Percentiles rank a stretch among this genome's conserved stretches.
These are phyloP conservation scores for Linnemannia elongata DNA, from an alignment of 192 early-diverging fungal genomes.

Conservation along the genomic window DNA sequence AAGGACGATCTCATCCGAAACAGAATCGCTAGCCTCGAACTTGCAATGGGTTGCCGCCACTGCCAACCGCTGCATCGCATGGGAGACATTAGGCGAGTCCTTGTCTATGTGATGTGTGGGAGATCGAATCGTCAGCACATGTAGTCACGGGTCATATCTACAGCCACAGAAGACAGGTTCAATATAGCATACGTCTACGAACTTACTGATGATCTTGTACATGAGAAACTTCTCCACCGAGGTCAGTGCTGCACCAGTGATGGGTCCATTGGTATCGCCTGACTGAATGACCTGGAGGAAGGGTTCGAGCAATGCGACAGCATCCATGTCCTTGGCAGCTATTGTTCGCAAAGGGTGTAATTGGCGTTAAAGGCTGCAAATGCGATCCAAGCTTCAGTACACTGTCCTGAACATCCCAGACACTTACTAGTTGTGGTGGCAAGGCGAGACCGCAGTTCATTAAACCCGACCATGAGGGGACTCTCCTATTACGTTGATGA, in stretches of 20 bases:
- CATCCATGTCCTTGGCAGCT: conserved; percentile 76
- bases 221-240: conserved; percentile 92
- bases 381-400: not conserved
- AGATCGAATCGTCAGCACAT: not conserved
- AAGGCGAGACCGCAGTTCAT: conserved; percentile 70
- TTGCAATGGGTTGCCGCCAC: conserved; percentile 94
- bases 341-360: not conserved
- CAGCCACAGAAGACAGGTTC: conserved; percentile 15
- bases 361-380: not conserved
- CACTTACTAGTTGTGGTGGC: conserved; percentile 63
- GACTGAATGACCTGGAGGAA: conserved; percentile 94
- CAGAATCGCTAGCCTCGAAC: conserved; percentile 94
- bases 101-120: conserved; percentile 32
- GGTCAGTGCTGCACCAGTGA: conserved; percentile 91
- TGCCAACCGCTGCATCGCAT: conserved; percentile 79
- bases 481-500: conserved; percentile 61
- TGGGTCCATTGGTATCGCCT: conserved; percentile 94
- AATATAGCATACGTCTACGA: not conserved
- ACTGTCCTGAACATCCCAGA: not conserved
- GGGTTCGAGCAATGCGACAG: conserved; percentile 83
- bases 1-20: conserved; percentile 95
- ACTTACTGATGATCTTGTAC: conserved; percentile 79
- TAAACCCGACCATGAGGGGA: conserved; percentile 78
- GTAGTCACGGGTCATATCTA: not conserved
- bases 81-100: conserved; percentile 74